phyloP scores from a whole-genome alignment of 2,329 filamentous ascomycete species.

The Apiospora hydei region DNA sequence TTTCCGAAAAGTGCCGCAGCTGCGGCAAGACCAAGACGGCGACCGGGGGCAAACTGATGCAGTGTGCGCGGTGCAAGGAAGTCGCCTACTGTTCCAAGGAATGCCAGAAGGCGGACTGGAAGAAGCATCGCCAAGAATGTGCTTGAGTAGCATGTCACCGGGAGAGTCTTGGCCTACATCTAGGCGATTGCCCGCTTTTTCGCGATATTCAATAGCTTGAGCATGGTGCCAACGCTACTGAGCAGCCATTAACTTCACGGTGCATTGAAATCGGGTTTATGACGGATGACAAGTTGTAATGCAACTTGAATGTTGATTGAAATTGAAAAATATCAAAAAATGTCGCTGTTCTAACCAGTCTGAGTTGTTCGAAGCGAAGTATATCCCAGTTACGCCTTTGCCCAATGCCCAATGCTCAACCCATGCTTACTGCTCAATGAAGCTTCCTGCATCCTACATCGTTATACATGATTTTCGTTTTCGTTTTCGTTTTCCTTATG shows the following conservation, averaged over 20 bases:
- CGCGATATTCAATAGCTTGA: not conserved
- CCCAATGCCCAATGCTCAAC: constrained; percentile 8
- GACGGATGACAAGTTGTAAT: not conserved
- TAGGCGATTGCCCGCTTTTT: not conserved
- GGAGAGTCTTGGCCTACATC: too few species aligned
- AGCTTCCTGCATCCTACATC: not conserved
- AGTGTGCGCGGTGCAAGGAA: constrained; percentile 52
- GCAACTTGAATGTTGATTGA: not conserved
- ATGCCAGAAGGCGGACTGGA: constrained; percentile 64
- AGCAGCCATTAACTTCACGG: not conserved
- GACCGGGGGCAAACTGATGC: constrained; percentile 46
- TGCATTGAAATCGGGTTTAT: not conserved
- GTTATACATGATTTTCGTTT: not conserved
- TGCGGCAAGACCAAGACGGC: constrained; percentile 46
- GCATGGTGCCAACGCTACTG: not conserved
- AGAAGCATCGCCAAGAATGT: constrained; percentile 55
- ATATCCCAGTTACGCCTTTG: constrained; percentile 3
- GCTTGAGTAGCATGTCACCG: not conserved
- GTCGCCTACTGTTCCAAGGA: constrained; percentile 58
- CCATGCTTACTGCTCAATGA: not conserved
- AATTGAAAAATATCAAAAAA: not conserved
- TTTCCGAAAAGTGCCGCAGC: constrained; percentile 43
- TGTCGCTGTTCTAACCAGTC: not conserved
- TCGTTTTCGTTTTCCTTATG: not conserved
- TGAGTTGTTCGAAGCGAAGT: constrained; percentile 1